Base-by-base conservation (phyloP, 1,284 basidiomycete species). In the Coniferiporia sulphurascens region DNA sequence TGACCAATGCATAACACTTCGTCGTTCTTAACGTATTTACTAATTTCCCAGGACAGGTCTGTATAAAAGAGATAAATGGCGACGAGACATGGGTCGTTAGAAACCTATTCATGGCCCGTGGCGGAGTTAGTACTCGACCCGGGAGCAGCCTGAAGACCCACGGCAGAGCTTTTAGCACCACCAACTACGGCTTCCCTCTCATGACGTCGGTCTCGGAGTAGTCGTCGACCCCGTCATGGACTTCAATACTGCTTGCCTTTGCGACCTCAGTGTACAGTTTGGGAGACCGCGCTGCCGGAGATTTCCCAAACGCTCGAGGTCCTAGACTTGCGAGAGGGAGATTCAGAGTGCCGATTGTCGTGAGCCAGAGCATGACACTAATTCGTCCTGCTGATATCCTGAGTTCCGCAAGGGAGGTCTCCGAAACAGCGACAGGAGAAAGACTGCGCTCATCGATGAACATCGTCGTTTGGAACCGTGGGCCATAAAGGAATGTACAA, bases 391-490 rank as follows among this genome's bases (percentile, higher is more conserved):
- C 50, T 6, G 63, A 61, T 56, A 63, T 67, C 19, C 66, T 61
- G 51, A 62, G 62, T 59, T 73, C 69, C 0, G 72, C 69, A 12
- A 72, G 64, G 58, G 63, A 65, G 49, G 55, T 55, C 21, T 62
- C 35, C 36, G 63, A 55, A 63, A 61, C 59, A 54, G 67, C 63
- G 13, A 52, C 56, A 41, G 34, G 48, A 17, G 32, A 46, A 36
- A 57, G 36, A 21, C 48, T 53, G n/a, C 36, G 48, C 34, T 58
- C 64, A 34, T 62, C 56, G 6, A 65, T 65, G 38, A 68, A 63
- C 62, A 68, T 67, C 5, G 68, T 66, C 13, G 69, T 67, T 52
- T 71, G 70, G 48, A 70, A 66, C 71, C 71, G 72, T n/a, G 65
- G 38, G 1, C 66, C 65, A 4, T 65, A 64, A 43, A 73, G 64